Evolutionary conservation across 2,329 filamentous ascomycete species (phyloP).

Genomic region (Xylariaceae sp.): DNA sequence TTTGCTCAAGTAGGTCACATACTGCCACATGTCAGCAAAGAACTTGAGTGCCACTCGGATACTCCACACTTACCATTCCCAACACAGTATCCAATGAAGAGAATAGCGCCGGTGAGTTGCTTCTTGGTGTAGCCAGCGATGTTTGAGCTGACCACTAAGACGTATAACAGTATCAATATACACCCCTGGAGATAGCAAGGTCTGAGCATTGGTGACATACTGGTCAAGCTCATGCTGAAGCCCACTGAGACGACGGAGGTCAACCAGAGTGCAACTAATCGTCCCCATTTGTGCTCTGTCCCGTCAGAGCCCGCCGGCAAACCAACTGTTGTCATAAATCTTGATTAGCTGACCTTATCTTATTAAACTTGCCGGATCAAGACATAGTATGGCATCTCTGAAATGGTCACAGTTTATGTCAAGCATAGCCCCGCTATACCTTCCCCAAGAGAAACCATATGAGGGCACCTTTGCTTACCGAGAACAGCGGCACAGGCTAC

Average conservation of each 20-base stretch:
- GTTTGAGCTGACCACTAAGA: constrained; percentile 27
- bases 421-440: no score
- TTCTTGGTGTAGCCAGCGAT: constrained; percentile 28
- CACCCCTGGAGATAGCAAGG: no score
- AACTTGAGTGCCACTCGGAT: no score
- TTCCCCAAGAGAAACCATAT: no score
- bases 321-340: no score
- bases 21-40: background rate
- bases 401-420: no score
- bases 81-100: constrained; percentile 26
- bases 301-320: constrained; percentile 30
- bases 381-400: no score
- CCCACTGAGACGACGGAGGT: constrained; percentile 26
- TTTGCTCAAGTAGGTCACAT: background rate
- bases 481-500: constrained; percentile 45
- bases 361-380: no score
- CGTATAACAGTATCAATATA: no score
- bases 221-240: constrained; percentile 26
- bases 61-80: constrained; percentile 14
- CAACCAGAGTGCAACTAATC: constrained; percentile 50
- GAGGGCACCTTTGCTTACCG: no score
- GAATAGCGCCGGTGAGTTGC: constrained; percentile 24
- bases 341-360: no score
- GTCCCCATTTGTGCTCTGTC: constrained; percentile 44
- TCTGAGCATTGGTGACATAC: no score